Percentiles rank a stretch among this genome's conserved stretches.
Conservation (phyloP, 169 alveolate genomes). For the Plasmodium gallinaceum region DNA sequence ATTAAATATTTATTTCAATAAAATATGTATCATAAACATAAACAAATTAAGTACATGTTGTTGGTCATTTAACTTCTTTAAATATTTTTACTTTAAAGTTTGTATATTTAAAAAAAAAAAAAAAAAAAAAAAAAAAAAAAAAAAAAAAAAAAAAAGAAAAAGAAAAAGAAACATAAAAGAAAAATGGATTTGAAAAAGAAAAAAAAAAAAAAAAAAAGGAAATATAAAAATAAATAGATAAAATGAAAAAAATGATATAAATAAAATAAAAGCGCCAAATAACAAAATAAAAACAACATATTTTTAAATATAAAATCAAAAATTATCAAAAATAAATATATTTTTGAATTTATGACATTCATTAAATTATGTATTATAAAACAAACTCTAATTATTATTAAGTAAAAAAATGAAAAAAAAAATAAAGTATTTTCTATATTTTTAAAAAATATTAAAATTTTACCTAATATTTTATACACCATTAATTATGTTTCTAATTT, state of each 20-base stretch:
- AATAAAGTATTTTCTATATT: neutral
- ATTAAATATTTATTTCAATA: no score
- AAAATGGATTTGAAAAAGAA: neutral
- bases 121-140: neutral
- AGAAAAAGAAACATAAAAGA: neutral
- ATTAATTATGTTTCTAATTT: neutral
- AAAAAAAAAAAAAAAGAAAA: neutral
- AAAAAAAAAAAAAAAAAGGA: neutral
- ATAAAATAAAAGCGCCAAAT: no score
- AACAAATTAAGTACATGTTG: no score
- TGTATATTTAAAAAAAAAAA: neutral
- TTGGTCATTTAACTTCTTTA: neutral
- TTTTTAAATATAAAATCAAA: no score
- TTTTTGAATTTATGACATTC: neutral
- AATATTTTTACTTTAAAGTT: conserved; percentile 1
- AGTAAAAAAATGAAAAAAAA: neutral
- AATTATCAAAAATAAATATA: no score
- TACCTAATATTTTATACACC: neutral
- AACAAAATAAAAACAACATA: no score
- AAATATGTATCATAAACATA: no score
- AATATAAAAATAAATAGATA: neutral
- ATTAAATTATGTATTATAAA: neutral
- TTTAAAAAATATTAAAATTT: neutral
- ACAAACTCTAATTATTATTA: neutral
- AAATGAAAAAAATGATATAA: no score